These are phyloP conservation scores for Penicillium crustosum DNA, from an alignment of 2,329 filamentous ascomycete genomes.

Conservation along the genomic window DNA sequence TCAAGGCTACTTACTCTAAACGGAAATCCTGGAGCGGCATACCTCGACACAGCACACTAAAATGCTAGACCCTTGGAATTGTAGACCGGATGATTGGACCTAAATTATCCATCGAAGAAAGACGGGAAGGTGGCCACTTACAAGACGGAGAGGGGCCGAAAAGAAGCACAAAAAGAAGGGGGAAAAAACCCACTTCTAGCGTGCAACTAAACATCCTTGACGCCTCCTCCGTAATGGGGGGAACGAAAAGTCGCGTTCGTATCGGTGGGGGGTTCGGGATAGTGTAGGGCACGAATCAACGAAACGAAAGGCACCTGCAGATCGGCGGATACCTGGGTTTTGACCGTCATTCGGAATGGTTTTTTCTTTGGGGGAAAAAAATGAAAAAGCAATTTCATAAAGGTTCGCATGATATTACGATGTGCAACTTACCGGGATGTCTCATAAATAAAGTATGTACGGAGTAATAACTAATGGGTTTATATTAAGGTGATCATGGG, in stretches of 20 bases:
- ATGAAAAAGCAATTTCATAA: not conserved
- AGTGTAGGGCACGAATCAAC: not conserved
- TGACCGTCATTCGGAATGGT: not conserved
- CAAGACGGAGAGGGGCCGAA: not conserved
- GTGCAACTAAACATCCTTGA: constrained; percentile 7
- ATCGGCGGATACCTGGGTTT: constrained; percentile 7
- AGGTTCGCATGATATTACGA: not conserved
- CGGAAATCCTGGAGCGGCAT: not conserved
- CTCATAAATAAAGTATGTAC: not conserved
- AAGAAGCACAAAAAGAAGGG: constrained; percentile 3
- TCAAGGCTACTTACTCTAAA: not conserved
- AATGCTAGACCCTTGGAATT: not conserved
- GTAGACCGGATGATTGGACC: not conserved
- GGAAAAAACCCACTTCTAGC: not conserved
- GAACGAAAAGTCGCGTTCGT: not conserved
- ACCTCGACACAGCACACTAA: not conserved
- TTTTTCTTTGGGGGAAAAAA: not conserved
- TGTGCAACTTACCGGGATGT: not conserved
- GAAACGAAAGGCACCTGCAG: not conserved
- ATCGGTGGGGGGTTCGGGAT: not conserved
- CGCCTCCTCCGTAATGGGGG: not conserved
- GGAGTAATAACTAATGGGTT: too few species aligned
- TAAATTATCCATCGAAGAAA: not conserved
- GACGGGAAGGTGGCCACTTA: constrained; percentile 6
- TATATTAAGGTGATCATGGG: not conserved